phyloP scores from a whole-genome alignment of 2,329 filamentous ascomycete genomes.

The Neophaeococcomyces mojaviensis region DNA sequence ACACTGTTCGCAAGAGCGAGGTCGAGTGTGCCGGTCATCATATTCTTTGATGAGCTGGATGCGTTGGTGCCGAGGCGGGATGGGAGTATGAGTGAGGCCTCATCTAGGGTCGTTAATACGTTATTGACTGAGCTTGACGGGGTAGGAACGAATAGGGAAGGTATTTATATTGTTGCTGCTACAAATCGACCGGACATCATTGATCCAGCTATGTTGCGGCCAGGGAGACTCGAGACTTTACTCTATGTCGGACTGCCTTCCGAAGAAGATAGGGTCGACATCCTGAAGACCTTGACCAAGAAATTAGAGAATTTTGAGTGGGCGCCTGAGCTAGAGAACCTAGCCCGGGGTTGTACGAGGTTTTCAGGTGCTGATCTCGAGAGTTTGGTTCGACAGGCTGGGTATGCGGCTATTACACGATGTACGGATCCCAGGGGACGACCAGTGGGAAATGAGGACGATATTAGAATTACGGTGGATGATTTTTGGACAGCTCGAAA shows the following conservation, averaged over 20 bases:
- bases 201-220: constrained; percentile 87
- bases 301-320: constrained; percentile 45
- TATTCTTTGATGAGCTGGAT: constrained; percentile 98
- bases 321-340: constrained; percentile 47
- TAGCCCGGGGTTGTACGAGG: constrained; percentile 67
- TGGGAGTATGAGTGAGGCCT: constrained; percentile 69
- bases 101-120: constrained; percentile 85
- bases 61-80: constrained; percentile 81
- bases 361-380: constrained; percentile 67
- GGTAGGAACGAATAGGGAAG: constrained; percentile 61
- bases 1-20: constrained; percentile 86
- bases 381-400: constrained; percentile 52
- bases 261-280: constrained; percentile 72
- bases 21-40: constrained; percentile 79
- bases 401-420: constrained; percentile 46
- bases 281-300: constrained; percentile 60
- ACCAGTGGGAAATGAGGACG: constrained; percentile 37
- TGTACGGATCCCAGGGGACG: constrained; percentile 29
- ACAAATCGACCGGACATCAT: constrained; percentile 97
- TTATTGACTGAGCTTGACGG: constrained; percentile 92
- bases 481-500: constrained; percentile 18
- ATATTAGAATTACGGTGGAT: constrained; percentile 10
- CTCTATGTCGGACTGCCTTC: constrained; percentile 83
- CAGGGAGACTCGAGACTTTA: constrained; percentile 79
- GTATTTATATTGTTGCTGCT: constrained; percentile 89